A percentile compares a stretch with the other conserved stretches of the same genome.
These are phyloP conservation scores for Nosema muscidifuracis DNA, from an alignment of 371 early-diverging fungal species.

Conservation along the genomic window DNA sequence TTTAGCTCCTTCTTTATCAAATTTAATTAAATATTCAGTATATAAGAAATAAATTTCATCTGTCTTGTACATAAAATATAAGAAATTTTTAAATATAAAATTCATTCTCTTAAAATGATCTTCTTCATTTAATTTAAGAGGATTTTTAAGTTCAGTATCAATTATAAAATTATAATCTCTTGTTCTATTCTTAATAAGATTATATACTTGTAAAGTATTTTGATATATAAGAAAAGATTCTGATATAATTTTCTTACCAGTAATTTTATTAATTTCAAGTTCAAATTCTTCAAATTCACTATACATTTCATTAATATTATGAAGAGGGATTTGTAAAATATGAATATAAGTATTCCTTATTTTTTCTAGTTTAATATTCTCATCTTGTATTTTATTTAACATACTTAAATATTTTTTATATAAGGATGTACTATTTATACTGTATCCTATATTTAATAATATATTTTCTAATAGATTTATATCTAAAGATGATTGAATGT, in stretches of 20 bases:
- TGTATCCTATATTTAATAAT: background rate
- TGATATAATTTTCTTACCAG: conserved; percentile 28
- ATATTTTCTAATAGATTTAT: background rate
- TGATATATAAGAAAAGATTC: conserved; percentile 20
- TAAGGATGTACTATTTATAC: background rate
- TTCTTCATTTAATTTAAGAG: conserved; percentile 27
- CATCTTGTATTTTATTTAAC: conserved; percentile 41
- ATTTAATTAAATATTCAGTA: conserved; percentile 24
- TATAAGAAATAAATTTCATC: conserved; percentile 30
- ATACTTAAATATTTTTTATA: background rate
- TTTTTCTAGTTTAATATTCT: conserved; percentile 35
- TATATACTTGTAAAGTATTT: conserved; percentile 29
- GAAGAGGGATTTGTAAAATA: conserved; percentile 43
- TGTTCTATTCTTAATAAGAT: conserved; percentile 24
- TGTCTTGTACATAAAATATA: conserved; percentile 8
- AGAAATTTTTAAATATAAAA: conserved; percentile 20
- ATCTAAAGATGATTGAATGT: background rate
- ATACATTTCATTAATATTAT: conserved; percentile 37
- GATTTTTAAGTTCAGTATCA: conserved; percentile 47
- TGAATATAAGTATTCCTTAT: conserved; percentile 45
- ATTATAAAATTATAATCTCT: too few relatives aligned
- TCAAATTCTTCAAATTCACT: conserved; percentile 54
- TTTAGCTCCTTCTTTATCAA: background rate
- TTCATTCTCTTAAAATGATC: conserved; percentile 7
- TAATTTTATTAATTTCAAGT: conserved; percentile 26